Evolutionary conservation across 176 grass and related monocot genomes (phyloP).

Genomic region (Oryza glumipatula): DNA sequence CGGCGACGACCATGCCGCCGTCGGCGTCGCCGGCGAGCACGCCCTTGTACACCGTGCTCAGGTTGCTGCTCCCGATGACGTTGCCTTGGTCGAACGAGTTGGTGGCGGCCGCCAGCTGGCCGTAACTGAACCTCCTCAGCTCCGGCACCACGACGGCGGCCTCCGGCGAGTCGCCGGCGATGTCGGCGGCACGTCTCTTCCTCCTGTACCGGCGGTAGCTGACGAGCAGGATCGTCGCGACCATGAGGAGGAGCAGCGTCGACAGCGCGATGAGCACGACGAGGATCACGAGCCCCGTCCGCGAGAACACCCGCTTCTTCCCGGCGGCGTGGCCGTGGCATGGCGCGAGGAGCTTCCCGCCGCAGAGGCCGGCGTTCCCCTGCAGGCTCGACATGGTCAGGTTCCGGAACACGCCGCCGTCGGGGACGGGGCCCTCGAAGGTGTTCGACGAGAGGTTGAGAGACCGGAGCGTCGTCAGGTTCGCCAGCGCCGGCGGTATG

Average conservation of each 20-base stretch:
- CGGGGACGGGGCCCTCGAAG: slow-evolving; percentile 60
- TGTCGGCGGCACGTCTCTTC: slow-evolving; percentile 17
- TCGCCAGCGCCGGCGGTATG: slow-evolving; percentile 64
- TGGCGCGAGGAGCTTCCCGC: slow-evolving; percentile 54
- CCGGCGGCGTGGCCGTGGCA: slow-evolving; percentile 51
- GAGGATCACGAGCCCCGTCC: slow-evolving; percentile 48
- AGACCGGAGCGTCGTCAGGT: slow-evolving; percentile 52
- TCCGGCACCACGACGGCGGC: slow-evolving; percentile 50
- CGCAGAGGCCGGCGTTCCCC: slow-evolving; percentile 76
- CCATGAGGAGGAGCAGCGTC: slow-evolving; percentile 46
- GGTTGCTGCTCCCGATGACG: slow-evolving; percentile 68
- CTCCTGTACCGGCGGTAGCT: slow-evolving; percentile 40
- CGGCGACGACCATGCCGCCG: slow-evolving; percentile 43
- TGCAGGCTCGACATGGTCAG: slow-evolving; percentile 55
- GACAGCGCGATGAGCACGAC: slow-evolving; percentile 46
- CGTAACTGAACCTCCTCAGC: slow-evolving; percentile 64
- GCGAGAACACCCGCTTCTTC: slow-evolving; percentile 41
- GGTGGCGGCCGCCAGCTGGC: slow-evolving; percentile 65
- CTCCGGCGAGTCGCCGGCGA: slow-evolving; percentile 14
- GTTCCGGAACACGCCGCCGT: slow-evolving; percentile 66
- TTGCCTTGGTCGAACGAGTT: slow-evolving; percentile 61
- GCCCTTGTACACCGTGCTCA: slow-evolving; percentile 89
- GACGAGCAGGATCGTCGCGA: slow-evolving; percentile 21
- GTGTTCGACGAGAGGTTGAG: slow-evolving; percentile 81
- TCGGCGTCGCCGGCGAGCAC: slow-evolving; percentile 46